Evolutionary conservation across 2,329 filamentous ascomycete species (phyloP).

Genomic region (Ramichloridium luteum): DNA sequence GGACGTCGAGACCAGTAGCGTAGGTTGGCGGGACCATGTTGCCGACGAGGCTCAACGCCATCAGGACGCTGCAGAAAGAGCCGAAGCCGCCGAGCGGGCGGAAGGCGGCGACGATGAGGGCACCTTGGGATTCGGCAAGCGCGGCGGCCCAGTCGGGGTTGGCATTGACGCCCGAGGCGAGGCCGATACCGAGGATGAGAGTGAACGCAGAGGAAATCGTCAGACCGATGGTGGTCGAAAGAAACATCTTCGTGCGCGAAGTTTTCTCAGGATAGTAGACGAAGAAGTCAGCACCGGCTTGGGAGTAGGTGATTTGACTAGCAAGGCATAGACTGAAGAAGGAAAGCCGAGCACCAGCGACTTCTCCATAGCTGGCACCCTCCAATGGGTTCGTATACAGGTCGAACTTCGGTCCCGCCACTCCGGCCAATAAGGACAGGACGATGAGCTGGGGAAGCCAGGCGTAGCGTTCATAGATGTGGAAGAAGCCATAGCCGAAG

Average conservation of each 20-base stretch:
- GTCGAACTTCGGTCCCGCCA: conserved; percentile 49
- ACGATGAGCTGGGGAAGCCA: conserved; percentile 53
- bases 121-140: conserved; percentile 48
- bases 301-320: conserved; percentile 51
- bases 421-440: conserved; percentile 49
- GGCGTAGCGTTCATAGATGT: conserved; percentile 56
- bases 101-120: conserved; percentile 52
- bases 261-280: conserved; percentile 50
- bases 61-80: conserved; percentile 53
- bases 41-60: conserved; percentile 51
- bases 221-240: conserved; percentile 45
- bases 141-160: conserved; percentile 45
- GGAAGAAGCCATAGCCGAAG: conserved; percentile 56
- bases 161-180: conserved; percentile 44
- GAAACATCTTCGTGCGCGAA: conserved; percentile 42
- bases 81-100: conserved; percentile 49
- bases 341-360: conserved; percentile 48
- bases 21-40: conserved; percentile 57
- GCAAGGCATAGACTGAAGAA: conserved; percentile 60
- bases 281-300: conserved; percentile 54
- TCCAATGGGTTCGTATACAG: conserved; percentile 34
- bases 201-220: conserved; percentile 48
- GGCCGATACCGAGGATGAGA: conserved; percentile 49
- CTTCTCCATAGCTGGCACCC: conserved; percentile 37
- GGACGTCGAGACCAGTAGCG: conserved; percentile 54